Evolutionary conservation across 129 eudicot genomes (phyloP).

Genomic region (Tagetes erecta): DNA sequence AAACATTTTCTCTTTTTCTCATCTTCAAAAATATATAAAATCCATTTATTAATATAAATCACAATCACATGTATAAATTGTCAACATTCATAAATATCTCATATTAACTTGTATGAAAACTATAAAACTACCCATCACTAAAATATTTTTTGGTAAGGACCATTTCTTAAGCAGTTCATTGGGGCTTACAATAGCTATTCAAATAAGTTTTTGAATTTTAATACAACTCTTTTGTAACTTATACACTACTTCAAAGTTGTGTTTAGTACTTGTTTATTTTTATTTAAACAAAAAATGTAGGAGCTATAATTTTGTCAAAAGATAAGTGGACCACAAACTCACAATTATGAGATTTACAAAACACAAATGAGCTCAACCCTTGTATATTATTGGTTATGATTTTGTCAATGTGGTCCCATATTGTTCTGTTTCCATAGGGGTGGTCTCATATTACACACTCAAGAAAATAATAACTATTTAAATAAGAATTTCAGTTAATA

Average conservation of each 20-base stretch:
- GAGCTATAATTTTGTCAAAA: constrained; percentile 35
- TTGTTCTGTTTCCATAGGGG: not conserved
- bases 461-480: not conserved
- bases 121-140: too few relatives aligned
- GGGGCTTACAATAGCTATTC: not conserved
- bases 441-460: not conserved
- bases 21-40: too few relatives aligned
- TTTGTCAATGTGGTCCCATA: constrained; percentile 45
- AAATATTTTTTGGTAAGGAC: not conserved
- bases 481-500: too few relatives aligned
- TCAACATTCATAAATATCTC: too few relatives aligned
- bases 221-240: not conserved
- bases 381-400: constrained; percentile 27
- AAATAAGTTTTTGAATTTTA: not conserved
- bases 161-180: not conserved
- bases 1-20: too few relatives aligned
- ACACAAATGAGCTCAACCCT: constrained; percentile 25
- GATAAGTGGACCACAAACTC: constrained; percentile 36
- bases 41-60: too few relatives aligned
- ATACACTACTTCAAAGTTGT: not conserved
- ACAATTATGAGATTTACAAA: constrained; percentile 32
- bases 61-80: too few relatives aligned
- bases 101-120: not conserved
- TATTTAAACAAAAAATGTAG: not conserved
- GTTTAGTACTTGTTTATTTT: not conserved